phyloP scores from a whole-genome alignment of 768 basidiomycete genomes.

The Kockovaella imperatae region DNA sequence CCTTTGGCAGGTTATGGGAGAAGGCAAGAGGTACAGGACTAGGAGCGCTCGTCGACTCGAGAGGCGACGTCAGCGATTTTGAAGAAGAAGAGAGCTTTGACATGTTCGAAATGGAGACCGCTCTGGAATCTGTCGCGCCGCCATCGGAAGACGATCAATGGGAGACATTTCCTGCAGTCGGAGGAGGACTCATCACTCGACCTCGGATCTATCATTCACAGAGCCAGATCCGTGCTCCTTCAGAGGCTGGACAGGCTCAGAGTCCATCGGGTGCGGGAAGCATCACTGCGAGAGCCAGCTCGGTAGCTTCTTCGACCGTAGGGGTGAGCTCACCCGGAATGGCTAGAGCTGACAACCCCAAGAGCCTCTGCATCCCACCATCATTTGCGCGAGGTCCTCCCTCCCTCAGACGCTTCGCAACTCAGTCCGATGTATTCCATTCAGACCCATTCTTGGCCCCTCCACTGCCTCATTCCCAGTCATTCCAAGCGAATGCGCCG shows the following conservation, averaged over 20 bases:
- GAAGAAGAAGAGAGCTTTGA: constrained; percentile 34
- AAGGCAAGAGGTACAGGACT: constrained; percentile 42
- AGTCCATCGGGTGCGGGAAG: constrained; percentile 42
- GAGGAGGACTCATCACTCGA: constrained; percentile 76
- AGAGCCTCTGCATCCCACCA: constrained; percentile 13
- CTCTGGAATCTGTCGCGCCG: constrained; percentile 7
- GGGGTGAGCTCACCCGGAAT: constrained; percentile 24
- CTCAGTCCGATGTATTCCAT: too few relatives aligned
- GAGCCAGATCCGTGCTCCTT: constrained; percentile 58
- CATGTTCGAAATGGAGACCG: constrained; percentile 34
- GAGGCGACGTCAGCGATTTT: constrained; percentile 38
- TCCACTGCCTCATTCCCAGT: constrained; percentile 7
- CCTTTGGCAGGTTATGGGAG: constrained; percentile 63
- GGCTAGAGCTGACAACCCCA: background rate
- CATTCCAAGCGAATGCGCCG: constrained; percentile 16
- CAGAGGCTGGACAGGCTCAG: constrained; percentile 35
- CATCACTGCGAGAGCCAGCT: constrained; percentile 40
- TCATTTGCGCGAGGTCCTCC: too few relatives aligned
- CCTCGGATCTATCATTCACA: constrained; percentile 81
- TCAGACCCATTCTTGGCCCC: constrained; percentile 7
- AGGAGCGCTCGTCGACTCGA: constrained; percentile 45
- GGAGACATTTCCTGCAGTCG: constrained; percentile 84
- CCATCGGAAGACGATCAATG: constrained; percentile 54
- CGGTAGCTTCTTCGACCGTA: constrained; percentile 37
- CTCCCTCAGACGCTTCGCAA: background rate